Base-by-base conservation (phyloP, 2,329 filamentous ascomycete genomes). In the Oidium heveae region DNA sequence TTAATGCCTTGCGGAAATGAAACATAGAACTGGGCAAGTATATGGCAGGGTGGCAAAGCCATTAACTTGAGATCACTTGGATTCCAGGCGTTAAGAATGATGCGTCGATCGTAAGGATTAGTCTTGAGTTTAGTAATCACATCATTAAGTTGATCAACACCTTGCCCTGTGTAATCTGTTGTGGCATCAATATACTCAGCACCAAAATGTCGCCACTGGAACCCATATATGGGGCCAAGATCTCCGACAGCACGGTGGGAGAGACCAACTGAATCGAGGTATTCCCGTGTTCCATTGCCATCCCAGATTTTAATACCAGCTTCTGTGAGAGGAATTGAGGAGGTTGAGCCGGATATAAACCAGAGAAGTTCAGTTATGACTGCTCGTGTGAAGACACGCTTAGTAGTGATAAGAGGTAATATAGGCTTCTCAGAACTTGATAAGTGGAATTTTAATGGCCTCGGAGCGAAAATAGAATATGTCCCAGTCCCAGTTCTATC, bases 191-290 rank as follows among this genome's bases (percentile, higher is more conserved):
- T 71, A 66, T 98, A 96, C 58, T 86, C 79, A 5, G 91, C 91
- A 53, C 91, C 91, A 63, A 96, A 96, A 68, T 96, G 89, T 1
- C 91, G 84, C 91, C 91, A 98, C 69, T 96, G 91, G 70, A 96
- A 96, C 1, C 91, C 91, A 66, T 96, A 98, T 0, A 96, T 87
- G 33, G 91, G 91, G 0, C 91, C 91, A 0, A 98, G 73, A 64
- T 98, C 91, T 60, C 91, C 91, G 24, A 80, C 84, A 54, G 79
- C 85, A 57, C 89, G 85, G 65, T 94, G 79, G 0, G 73, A 72
- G 7, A 96, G 75, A 0, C 89, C 89, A 1, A 89, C 76, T 59
- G 73, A 80, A 70, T 96, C 89, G 37, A 98, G 82, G 67, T 84
- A 95, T 63, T 80, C 83, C 61, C 91, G 84, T 50, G 81, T 86